Evolutionary conservation across 306 rosid genomes (phyloP).

Genomic region (Quillaja saponaria): DNA sequence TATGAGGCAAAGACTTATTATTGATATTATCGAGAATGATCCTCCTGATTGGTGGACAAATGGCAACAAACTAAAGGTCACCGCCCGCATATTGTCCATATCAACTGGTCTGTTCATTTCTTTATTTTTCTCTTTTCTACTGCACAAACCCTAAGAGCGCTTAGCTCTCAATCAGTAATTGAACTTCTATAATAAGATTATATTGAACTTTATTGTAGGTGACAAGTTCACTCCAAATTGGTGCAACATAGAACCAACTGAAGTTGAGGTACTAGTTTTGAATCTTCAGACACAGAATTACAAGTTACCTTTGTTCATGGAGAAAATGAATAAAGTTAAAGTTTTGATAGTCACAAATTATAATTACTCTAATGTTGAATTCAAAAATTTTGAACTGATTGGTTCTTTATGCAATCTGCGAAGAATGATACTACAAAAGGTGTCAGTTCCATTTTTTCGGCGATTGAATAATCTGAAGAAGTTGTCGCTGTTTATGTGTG

Average conservation of each 20-base stretch:
- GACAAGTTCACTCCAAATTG: conserved; percentile 44
- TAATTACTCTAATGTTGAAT: conserved; percentile 32
- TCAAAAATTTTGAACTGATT: conserved; percentile 45
- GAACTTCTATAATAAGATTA: no score
- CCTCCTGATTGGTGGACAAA: conserved; percentile 59
- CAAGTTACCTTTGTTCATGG: conserved; percentile 45
- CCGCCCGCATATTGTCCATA: conserved; percentile 49
- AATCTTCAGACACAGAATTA: conserved; percentile 45
- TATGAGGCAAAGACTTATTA: conserved; percentile 44
- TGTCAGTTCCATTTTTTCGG: conserved; percentile 43
- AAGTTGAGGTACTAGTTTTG: conserved; percentile 59
- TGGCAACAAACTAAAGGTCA: conserved; percentile 31
- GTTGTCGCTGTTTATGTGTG: conserved; percentile 65
- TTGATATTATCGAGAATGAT: conserved; percentile 43
- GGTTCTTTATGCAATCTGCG: conserved; percentile 35
- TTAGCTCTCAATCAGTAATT: no score
- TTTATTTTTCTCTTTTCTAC: no score
- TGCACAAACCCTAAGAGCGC: no score
- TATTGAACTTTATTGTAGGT: conserved; percentile 24
- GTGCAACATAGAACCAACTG: conserved; percentile 47
- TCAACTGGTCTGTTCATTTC: conserved; percentile 58
- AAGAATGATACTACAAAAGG: conserved; percentile 54
- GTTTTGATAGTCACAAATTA: conserved; percentile 48
- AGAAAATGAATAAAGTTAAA: conserved; percentile 47
- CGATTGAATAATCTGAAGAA: conserved; percentile 49